Evolutionary conservation across 495 filamentous ascomycete species (phyloP), one percentile per base, ranked within the genome.

Genomic region (Lasiosphaeris hirsuta): DNA sequence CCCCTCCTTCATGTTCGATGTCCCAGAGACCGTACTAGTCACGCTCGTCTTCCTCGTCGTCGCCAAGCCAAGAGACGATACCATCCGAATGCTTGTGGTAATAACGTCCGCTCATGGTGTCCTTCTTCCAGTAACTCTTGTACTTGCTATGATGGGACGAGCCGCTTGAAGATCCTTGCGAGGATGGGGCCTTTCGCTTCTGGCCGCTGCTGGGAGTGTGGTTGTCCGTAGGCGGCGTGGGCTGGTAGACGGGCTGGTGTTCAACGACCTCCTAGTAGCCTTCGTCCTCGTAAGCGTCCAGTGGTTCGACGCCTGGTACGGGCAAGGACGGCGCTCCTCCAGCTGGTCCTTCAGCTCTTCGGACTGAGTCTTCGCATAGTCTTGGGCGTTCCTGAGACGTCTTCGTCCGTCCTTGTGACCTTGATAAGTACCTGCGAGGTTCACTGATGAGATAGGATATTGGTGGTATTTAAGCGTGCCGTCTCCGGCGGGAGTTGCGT

Each of bases 391-490:
- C 38, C 64, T 47, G 45, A 72, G 56, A n/a, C 17, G 15, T 59
- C 47, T 64, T 18, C 65, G 41, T 1, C 63, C 65, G 0, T 60
- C 44, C 39, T 66, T 63, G 39, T 40, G 42, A 1, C 39, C 67
- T 39, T 58, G 2, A 42, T 63, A 34, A 19, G 60, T 53, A 10
- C 57, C 48, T 10, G 33, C 42, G 10, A 70, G 11, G 13, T 61
- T 69, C 10, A 54, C 49, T 37, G 62, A 61, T 44, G 40, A 8
- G 54, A 63, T 36, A 18, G 11, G 68, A 44, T 56, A 67, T 53
- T 70, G 68, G 58, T 72, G 71, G 40, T 73, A 71, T 46, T 71
- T 54, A 18, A 72, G 49, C 45, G 49, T 56, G 50, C 60, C 64
- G 46, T 64, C 61, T 9, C 64, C 57, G 1, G 64, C 34, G 36